Percentiles rank a stretch among this genome's conserved stretches.
Conservation (phyloP, 2,329 filamentous ascomycete species). For the Fusarium papillatum region DNA sequence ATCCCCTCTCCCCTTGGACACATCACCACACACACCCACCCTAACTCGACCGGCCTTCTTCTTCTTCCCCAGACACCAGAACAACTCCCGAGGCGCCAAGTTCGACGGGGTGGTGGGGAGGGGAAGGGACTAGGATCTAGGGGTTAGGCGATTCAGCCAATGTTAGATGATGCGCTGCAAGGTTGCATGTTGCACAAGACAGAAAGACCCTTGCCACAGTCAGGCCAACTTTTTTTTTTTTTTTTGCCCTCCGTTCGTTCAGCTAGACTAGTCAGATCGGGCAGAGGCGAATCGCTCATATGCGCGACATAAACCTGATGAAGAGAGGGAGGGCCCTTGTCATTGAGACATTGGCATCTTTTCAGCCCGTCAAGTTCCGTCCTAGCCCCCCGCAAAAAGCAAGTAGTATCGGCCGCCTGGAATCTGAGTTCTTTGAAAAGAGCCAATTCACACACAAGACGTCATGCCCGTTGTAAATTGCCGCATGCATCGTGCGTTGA, state of each 20-base stretch:
- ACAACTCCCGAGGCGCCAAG: slow-evolving; percentile 14
- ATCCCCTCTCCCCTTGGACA: slow-evolving; percentile 1
- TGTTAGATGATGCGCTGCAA: slow-evolving; percentile 30
- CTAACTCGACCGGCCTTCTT: not conserved
- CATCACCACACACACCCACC: slow-evolving; percentile 13
- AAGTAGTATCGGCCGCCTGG: slow-evolving; percentile 1
- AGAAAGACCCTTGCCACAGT: slow-evolving; percentile 18
- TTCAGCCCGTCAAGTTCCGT: slow-evolving; percentile 22
- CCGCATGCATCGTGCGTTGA: slow-evolving; percentile 13
- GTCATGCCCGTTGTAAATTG: slow-evolving; percentile 23
- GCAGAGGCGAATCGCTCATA: slow-evolving; percentile 20
- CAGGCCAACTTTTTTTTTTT: slow-evolving; percentile 3
- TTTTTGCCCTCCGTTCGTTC: not conserved
- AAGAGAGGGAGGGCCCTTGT: not conserved
- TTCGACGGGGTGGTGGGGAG: not conserved
- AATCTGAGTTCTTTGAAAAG: slow-evolving; percentile 12
- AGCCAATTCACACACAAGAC: too few species aligned
- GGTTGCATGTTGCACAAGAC: slow-evolving; percentile 17
- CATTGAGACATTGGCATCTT: slow-evolving; percentile 25
- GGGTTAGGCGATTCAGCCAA: not conserved
- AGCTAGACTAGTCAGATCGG: not conserved
- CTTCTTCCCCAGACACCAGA: slow-evolving; percentile 21
- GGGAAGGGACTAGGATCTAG: slow-evolving; percentile 19
- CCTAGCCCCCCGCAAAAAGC: not conserved
- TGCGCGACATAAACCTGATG: slow-evolving; percentile 17